Evolutionary conservation across 1,139 yeast genomes (phyloP), one percentile per base, ranked within the genome.

Genomic region (Pichia sp.): DNA sequence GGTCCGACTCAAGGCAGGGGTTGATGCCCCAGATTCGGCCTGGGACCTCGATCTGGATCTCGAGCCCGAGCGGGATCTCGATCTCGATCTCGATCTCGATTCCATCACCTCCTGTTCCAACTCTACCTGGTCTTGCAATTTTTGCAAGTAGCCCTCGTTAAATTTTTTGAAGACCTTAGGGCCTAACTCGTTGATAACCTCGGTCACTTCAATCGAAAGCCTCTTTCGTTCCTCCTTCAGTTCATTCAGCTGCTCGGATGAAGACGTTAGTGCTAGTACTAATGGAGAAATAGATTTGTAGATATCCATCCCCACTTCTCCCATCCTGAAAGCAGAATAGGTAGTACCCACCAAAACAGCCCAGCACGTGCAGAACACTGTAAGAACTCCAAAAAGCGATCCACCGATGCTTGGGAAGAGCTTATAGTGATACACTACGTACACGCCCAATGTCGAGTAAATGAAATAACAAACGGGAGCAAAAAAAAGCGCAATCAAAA

Each of bases 261-360:
- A 81, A 56, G 75, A 79, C 53, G 70, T 72, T 15, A 83, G 70
- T 1, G 87, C 78, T 40, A 82, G 70, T 57, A 81, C 73, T 50
- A 86, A 72, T 0, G 92, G 92, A 51, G 84, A 75, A 41, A 86
- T 69, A 0, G 90, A 84, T 64, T 86, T 86, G 62, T 85, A 74
- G 46, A 84, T 75, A 68, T 86, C 93, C 76, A 85, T 72, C 8
- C 95, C 93, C 59, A 79, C 83, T 67, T 87, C 95, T 44, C 95
- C 95, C 23, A 85, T 80, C 51, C 79, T 72, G 61, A 86, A 77
- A 1, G 92, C 88, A 50, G 88, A 75, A 65, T 84, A 87, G 0
- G 93, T 85, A 1, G 86, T 84, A 23, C 75, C 64, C 0, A 84
- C 87, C 73, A 75, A 74, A 56, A 70, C 70, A 45, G 70, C 72